Conservation (phyloP, 371 early-diverging fungal species). For the Coemansia linderi region DNA sequence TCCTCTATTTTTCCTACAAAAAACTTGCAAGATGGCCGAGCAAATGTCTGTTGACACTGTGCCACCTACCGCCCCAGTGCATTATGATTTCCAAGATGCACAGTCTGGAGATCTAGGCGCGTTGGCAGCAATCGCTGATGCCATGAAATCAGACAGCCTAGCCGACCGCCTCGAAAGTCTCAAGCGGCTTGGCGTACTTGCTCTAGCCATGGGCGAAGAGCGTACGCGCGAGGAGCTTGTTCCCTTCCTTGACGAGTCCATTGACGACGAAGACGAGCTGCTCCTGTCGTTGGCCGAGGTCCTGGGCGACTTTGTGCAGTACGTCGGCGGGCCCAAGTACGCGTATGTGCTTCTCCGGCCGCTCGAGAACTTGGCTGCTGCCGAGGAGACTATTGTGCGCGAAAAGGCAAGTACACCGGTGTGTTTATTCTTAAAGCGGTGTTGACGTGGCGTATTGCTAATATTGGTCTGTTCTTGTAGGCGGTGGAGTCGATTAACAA, state of each 20-base stretch:
- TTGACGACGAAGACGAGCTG: constrained; percentile 97
- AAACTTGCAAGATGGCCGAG: constrained; percentile 32
- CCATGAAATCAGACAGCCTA: constrained; percentile 96
- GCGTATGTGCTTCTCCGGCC: constrained; percentile 86
- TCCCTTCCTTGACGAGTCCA: constrained; percentile 96
- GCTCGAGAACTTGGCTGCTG: constrained; percentile 92
- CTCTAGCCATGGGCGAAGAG: constrained; percentile 91
- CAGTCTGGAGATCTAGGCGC: constrained; percentile 49
- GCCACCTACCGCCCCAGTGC: constrained; percentile 35
- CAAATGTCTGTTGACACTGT: constrained; percentile 51
- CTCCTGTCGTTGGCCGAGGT: constrained; percentile 91
- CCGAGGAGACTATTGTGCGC: constrained; percentile 95
- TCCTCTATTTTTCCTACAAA: background rate
- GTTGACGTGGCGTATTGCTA: background rate
- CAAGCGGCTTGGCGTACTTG: constrained; percentile 85
- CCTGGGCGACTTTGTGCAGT: constrained; percentile 86
- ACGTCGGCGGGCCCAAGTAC: constrained; percentile 86
- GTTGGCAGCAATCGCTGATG: constrained; percentile 66
- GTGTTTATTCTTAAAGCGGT: background rate
- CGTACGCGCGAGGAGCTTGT: constrained; percentile 94
- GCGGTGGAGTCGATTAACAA: constrained; percentile 91
- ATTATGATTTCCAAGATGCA: constrained; percentile 50
- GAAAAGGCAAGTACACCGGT: constrained; percentile 70
- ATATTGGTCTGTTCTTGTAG: constrained; percentile 55
- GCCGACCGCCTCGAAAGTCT: constrained; percentile 89